Conservation (phyloP, 129 eudicot genomes). For the Flaveria ramosissima region DNA sequence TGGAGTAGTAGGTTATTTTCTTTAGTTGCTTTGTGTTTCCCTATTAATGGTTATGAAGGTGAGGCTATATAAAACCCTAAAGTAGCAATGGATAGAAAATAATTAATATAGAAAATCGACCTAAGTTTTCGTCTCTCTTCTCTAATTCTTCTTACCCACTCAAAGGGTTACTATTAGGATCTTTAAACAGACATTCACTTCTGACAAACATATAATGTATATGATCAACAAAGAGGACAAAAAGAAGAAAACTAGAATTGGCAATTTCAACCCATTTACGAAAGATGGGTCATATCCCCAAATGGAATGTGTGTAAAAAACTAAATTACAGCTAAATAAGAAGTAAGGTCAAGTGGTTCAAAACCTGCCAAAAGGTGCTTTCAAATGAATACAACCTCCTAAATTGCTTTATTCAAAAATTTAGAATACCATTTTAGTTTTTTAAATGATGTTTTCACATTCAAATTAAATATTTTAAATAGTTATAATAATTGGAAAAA, state of each 20-base stretch:
- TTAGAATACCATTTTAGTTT: background rate
- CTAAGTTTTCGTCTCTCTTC: too few species aligned
- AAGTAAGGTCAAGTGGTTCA: background rate
- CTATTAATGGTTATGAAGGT: too few species aligned
- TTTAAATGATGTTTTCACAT: too few species aligned
- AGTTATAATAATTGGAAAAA: background rate
- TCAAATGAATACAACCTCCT: background rate
- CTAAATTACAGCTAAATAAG: background rate
- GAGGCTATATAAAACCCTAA: too few species aligned
- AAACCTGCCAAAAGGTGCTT: background rate
- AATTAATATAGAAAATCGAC: too few species aligned
- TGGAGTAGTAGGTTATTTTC: too few species aligned
- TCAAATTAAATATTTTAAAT: background rate
- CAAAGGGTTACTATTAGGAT: too few species aligned
- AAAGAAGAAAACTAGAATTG: background rate
- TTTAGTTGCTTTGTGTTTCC: too few species aligned
- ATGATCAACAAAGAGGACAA: background rate
- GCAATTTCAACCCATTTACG: conserved; percentile 8
- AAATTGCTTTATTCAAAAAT: background rate
- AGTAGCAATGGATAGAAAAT: too few species aligned
- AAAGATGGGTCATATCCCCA: background rate
- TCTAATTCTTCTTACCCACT: too few species aligned
- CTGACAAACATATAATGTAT: conserved; percentile 1
- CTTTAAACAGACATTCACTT: background rate
- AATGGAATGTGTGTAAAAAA: background rate